Base-by-base conservation (phyloP, 2,329 filamentous ascomycete genomes). In the Alternaria sp. region DNA sequence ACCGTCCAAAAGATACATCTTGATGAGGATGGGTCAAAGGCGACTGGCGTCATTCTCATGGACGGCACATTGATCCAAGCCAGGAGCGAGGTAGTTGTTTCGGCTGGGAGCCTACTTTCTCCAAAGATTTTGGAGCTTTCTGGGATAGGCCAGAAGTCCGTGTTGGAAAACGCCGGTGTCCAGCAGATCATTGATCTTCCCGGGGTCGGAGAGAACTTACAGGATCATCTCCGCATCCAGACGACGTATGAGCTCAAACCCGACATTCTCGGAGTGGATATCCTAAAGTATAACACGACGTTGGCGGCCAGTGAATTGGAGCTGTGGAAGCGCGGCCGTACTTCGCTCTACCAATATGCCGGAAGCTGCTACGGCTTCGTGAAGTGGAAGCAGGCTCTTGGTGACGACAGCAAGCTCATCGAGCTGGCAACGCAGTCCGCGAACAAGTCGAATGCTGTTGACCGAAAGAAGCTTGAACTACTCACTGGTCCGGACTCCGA, bases 321-420 rank as follows among this genome's bases (percentile, higher is more conserved):
- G 5, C 72, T 79, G 14, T 81, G 75, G 69, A 66, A 72, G 28
- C 65, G 69, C 3, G 73, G 74, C 12, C 44, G 79, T 44, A 55
- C 67, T 0, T 79, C 78, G 5, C 72, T 78, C 3, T 82, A 81
- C 67, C 80, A 83, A 58, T 78, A 81, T 64, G 78, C 77, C 4
- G 74, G 72, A 14, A 78, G 71, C 44, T 78, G 72, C 10, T 83
- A 82, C 57, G 69, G 78, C 6, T 84, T 83, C 65, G 65, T 81
- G 37, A 82, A 79, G 44, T 85, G 82, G 82, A 64, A 73, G 2
- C 75, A 81, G 59, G 71, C 78, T 20, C 69, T 77, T n/a, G 71
- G 71, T 30, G 75, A 78, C 15, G 55, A 60, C 23, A 57, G 60
- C 18, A 53, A 49, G 14, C 58, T 69, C 10, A 21, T 66, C 28